Evolutionary conservation across 2,329 filamentous ascomycete genomes (phyloP), one percentile per base, ranked within the genome.

Genomic region (Cladobotryum protrusum): DNA sequence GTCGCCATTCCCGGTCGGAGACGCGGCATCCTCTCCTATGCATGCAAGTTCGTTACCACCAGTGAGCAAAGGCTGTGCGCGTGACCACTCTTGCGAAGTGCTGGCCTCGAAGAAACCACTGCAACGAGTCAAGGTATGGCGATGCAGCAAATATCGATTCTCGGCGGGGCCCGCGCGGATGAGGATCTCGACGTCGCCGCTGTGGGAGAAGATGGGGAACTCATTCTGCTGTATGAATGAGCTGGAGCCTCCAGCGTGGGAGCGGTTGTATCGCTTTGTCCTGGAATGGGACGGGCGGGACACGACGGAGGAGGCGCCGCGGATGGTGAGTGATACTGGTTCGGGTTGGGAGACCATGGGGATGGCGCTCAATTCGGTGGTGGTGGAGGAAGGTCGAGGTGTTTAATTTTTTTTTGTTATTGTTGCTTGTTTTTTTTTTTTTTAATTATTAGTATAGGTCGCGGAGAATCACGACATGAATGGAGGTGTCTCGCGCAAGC

Each of bases 101-200:
- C 83, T 88, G 19, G 87, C 86, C 67, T 95, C 89, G 65, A 97
- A 97, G 73, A 96, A 96, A 14, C 89, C 90, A 5, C 90, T 96
- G 62, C 87, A 95, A 68, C 95, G 87, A 32, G 87, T 85, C 57
- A 97, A 73, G 37, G 92, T 96, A 61, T 96, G 79, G 52, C 85
- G 79, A 70, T 97, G 92, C 50, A 97, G 77, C 43, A 96, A 76
- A 65, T 96, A 97, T 54, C 87, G 79, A 64, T 89, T 87, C 68
- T 93, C 86, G 44, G 57, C 59, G 34, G 59, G 53, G 47, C 86
- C 74, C 13, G 81, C 78, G 62, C 77, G 79, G 61, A 96, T 80
- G 49, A 92, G 64, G 55, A 97, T 90, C 70, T 97, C 92, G 61
- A 96, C 89, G 68, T 97, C 91, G 63, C 92, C 92, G 35, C 87